Evolutionary conservation across 2,329 filamentous ascomycete species (phyloP).

Genomic region (Pyrenophora tritici-repentis): DNA sequence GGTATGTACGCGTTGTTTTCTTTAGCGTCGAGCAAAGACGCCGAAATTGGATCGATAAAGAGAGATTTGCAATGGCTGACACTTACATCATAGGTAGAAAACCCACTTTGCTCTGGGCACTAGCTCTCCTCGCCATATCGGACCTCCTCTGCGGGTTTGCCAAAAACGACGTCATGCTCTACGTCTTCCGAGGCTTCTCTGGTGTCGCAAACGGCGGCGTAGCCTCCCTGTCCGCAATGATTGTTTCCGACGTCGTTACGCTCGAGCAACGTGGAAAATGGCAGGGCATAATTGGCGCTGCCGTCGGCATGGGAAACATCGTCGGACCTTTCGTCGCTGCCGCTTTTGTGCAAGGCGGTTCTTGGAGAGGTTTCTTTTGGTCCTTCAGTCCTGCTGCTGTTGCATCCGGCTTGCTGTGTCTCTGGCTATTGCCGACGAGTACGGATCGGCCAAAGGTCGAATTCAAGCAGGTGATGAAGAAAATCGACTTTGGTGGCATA

Average conservation of each 20-base stretch:
- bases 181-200: slow-evolving; percentile 62
- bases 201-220: slow-evolving; percentile 68
- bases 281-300: slow-evolving; percentile 41
- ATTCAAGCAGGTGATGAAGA: slow-evolving; percentile 51
- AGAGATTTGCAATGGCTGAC: neutral
- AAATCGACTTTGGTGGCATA: slow-evolving; percentile 65
- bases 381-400: slow-evolving; percentile 24
- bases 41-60: too few species aligned
- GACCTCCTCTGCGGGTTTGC: slow-evolving; percentile 65
- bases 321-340: slow-evolving; percentile 34
- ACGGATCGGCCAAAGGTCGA: slow-evolving; percentile 55
- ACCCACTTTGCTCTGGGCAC: slow-evolving; percentile 57
- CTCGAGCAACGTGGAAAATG: slow-evolving; percentile 46
- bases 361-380: slow-evolving; percentile 32
- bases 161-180: slow-evolving; percentile 62
- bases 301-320: slow-evolving; percentile 32
- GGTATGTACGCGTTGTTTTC: slow-evolving; percentile 38
- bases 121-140: slow-evolving; percentile 59
- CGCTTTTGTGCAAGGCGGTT: slow-evolving; percentile 23
- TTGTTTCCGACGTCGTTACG: slow-evolving; percentile 45
- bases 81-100: slow-evolving; percentile 13
- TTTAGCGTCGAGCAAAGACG: neutral
- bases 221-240: slow-evolving; percentile 48
- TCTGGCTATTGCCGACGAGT: slow-evolving; percentile 41
- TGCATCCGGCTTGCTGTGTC: slow-evolving; percentile 16